phyloP scores from a whole-genome alignment of 495 filamentous ascomycete genomes.

The Alectoria sarmentosa region DNA sequence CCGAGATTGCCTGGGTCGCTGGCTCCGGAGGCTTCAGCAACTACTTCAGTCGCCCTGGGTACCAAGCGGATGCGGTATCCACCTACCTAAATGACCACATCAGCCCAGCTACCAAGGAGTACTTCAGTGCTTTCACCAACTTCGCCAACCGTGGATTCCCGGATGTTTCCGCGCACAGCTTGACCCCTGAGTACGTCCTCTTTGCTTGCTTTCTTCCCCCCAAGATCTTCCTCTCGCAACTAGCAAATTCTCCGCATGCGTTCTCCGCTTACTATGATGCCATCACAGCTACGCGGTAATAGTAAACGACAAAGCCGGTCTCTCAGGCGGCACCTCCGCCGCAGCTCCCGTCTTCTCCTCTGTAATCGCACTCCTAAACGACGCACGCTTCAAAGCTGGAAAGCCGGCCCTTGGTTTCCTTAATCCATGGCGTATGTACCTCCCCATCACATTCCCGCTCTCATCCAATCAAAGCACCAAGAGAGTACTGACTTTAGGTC shows the following conservation, averaged over 20 bases:
- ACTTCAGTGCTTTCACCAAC: slow-evolving; percentile 45
- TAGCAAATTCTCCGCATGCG: not conserved
- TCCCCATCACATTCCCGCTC: not conserved
- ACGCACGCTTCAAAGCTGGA: slow-evolving; percentile 40
- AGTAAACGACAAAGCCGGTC: slow-evolving; percentile 29
- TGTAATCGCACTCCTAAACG: slow-evolving; percentile 45
- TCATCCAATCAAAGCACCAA: not conserved
- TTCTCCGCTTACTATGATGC: not conserved
- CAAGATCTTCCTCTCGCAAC: not conserved
- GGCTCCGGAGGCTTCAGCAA: slow-evolving; percentile 61
- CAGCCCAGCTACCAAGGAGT: slow-evolving; percentile 34
- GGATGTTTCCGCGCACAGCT: slow-evolving; percentile 53
- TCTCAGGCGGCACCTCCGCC: slow-evolving; percentile 46
- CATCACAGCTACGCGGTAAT: slow-evolving; percentile 27
- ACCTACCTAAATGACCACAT: slow-evolving; percentile 42
- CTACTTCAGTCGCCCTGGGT: slow-evolving; percentile 51
- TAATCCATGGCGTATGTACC: slow-evolving; percentile 38
- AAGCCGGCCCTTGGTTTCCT: slow-evolving; percentile 45
- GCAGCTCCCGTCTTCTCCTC: slow-evolving; percentile 42
- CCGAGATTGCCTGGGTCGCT: slow-evolving; percentile 46
- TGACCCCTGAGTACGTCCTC: slow-evolving; percentile 34
- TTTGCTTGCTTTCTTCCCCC: not conserved
- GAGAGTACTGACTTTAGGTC: not conserved
- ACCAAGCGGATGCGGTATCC: slow-evolving; percentile 49
- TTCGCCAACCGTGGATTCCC: slow-evolving; percentile 59